These are phyloP conservation scores for Lolium rigidum DNA, from an alignment of 176 grass and related monocot species.

Conservation along the genomic window DNA sequence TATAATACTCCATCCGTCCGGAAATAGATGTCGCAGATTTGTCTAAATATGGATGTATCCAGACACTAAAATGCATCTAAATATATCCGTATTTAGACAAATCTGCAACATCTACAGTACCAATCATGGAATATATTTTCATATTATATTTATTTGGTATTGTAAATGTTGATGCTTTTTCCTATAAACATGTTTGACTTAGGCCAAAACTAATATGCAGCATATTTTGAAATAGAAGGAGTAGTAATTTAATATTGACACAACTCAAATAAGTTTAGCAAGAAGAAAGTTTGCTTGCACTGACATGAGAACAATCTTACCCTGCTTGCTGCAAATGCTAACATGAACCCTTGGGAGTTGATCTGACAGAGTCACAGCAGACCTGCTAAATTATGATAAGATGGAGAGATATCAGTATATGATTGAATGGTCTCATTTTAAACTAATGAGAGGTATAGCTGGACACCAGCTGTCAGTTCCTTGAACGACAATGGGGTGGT, in stretches of 20 bases:
- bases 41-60: too few species aligned
- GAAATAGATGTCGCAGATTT: too few species aligned
- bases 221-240: not conserved
- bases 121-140: not conserved
- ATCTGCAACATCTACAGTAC: not conserved
- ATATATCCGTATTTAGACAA: too few species aligned
- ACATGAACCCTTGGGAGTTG: not conserved
- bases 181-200: not conserved
- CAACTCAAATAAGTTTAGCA: not conserved
- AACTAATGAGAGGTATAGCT: not conserved
- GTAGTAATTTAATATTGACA: not conserved
- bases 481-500: too few species aligned
- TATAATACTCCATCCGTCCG: not conserved
- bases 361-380: not conserved
- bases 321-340: not conserved
- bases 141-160: not conserved
- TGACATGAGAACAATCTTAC: not conserved
- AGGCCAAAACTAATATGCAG: not conserved
- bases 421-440: not conserved
- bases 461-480: not conserved
- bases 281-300: not conserved
- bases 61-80: too few species aligned
- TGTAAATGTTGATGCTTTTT: not conserved
- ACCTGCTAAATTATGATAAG: not conserved
- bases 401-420: constrained; percentile 2